Evolutionary conservation across 176 grass and related monocot species (phyloP), one percentile per base, ranked within the genome.

Genomic region (Poa pratensis): DNA sequence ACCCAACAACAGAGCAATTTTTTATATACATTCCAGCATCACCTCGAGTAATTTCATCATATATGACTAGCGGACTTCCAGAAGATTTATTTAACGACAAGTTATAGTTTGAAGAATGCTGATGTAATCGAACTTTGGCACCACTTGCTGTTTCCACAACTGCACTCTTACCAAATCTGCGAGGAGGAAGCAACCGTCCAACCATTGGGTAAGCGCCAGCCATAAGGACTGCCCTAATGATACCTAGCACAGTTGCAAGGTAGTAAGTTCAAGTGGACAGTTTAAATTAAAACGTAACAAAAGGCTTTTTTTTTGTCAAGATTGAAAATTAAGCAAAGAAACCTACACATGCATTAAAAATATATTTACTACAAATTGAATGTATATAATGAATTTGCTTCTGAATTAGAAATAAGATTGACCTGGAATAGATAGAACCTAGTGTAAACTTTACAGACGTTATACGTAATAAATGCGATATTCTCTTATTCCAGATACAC

Each of bases 91-190:
- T 76, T 14, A 81, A 83, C 30, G 91, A 89, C 26, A 94, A 73
- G 62, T 92, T 89, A 71, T 85, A 99, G 53, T 96, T 96, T 22
- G 81, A 92, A 53, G 96, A 99, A 85, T 86, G 91, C 19, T 87
- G 93, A 90, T 99, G 90, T 14, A 99, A 76, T n/a, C 96, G 86
- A 88, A 99, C 96, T 92, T 99, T 99, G 51, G 82, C 69, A 71
- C 93, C 93, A 86, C 66, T 86, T 72, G 88, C 65, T 43, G 96
- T 92, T 82, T 99, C 93, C 46, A 96, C 67, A 20, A 89, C 58
- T 75, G 90, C 53, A 86, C 73, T 80, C 83, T 30, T 91, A 87
- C 57, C 50, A 87, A 94, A 89, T 64, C 87, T 77, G 17, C 78
- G 67, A 82, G 79, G 83, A 53, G 90, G 93, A 45, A 96, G 91